Base-by-base conservation (phyloP, 2,329 filamentous ascomycete genomes). In the Atkinsonella hypoxylon region DNA sequence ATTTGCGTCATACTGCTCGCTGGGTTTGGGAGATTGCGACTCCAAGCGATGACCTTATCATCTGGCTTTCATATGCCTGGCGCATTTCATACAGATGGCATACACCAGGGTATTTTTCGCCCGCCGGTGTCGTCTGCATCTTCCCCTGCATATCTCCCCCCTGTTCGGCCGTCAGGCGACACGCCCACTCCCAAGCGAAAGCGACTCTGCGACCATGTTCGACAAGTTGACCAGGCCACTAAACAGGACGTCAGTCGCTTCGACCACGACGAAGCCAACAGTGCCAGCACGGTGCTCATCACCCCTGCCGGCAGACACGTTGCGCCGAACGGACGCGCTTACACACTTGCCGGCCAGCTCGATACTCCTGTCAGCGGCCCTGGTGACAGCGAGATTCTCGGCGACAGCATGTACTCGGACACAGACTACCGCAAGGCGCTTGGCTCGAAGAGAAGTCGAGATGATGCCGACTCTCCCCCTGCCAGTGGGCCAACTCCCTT, bases 321-420 rank as follows among this genome's bases (percentile, higher is more conserved):
- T 22, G 48, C 34, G 15, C 47, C 43, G 12, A 44, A 47, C 20
- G 44, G 51, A 31, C 41, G 51, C 31, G 11, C 56, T 48, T 81
- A 80, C 54, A 70, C 71, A 2, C 65, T 80, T 10, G 76, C 75
- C 7, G 77, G 77, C 17, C 74, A 78, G 58, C 73, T 79, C 47
- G 70, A 74, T 46, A 76, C 74, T 0, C 73, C 74, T 0, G 64
- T 61, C n/a, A 62, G 62, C 38, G 62, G 58, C 4, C 54, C 55
- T 9, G 58, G 59, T 2, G 60, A 64, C 20, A 61, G 61, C 46
- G 64, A 64, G 13, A 57, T 62, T 22, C 63, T 79, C 51, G 75
- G 74, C 17, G 75, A 79, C 49, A 79, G 76, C 61, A 65, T 74
- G 53, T 78, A 77, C 58, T 80, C 77, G 13, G 78, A 81, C 54